Conservation (phyloP, 2,329 filamentous ascomycete genomes). For the Pezicula radicicola region DNA sequence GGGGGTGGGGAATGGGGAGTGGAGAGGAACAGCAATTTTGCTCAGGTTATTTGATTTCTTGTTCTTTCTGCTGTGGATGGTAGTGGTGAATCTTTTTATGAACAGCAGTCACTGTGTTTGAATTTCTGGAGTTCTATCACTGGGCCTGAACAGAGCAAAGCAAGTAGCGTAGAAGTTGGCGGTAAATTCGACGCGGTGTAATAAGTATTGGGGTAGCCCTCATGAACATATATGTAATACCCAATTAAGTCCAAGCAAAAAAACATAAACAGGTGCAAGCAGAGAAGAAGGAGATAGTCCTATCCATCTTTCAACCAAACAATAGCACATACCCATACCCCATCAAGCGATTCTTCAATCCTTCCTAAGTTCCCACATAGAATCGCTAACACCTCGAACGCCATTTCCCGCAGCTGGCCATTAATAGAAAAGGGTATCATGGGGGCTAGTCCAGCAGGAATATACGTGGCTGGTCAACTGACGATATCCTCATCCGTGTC, state of each 20-base stretch:
- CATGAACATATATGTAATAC: no score
- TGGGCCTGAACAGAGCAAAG: no score
- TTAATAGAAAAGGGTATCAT: constrained; percentile 15
- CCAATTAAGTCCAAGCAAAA: background rate
- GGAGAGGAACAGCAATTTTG: no score
- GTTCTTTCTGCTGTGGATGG: no score
- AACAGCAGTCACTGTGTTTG: no score
- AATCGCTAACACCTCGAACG: constrained; percentile 19
- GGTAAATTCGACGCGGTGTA: no score
- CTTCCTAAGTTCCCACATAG: background rate
- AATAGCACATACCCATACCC: background rate
- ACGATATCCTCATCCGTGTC: constrained; percentile 7
- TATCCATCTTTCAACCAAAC: background rate
- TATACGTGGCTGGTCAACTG: constrained; percentile 11
- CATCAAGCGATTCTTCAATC: background rate
- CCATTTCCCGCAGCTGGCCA: constrained; percentile 11
- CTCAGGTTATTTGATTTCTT: no score
- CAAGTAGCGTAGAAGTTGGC: no score
- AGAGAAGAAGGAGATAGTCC: background rate
- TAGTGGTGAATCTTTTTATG: no score
- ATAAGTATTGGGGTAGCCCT: no score
- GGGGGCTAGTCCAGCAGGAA: constrained; percentile 14
- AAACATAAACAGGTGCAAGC: background rate
- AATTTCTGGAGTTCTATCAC: no score
- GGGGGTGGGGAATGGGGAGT: no score